Conservation (phyloP, 2,329 filamentous ascomycete genomes). For the Xylariaceae sp. region DNA sequence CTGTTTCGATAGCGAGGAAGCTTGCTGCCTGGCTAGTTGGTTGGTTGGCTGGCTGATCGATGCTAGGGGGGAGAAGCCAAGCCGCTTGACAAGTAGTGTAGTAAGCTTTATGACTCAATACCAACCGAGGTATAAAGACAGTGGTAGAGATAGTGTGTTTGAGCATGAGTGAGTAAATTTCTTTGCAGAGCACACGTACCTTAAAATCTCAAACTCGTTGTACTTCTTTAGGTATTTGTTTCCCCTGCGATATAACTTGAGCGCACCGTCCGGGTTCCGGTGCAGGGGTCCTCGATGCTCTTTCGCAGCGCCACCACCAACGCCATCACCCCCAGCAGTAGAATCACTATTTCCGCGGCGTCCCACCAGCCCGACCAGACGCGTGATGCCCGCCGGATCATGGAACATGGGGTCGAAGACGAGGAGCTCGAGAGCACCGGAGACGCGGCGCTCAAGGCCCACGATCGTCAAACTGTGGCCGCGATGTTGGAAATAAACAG, state of each 20-base stretch:
- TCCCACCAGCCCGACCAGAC: slow-evolving; percentile 54
- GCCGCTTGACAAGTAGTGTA: too few species aligned
- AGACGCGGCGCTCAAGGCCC: slow-evolving; percentile 73
- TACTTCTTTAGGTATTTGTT: slow-evolving; percentile 71
- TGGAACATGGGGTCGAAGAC: slow-evolving; percentile 89
- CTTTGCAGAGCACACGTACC: slow-evolving; percentile 58
- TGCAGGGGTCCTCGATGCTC: slow-evolving; percentile 35
- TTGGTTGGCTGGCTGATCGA: neutral
- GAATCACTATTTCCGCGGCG: too few species aligned
- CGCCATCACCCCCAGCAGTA: too few species aligned
- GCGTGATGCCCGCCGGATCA: slow-evolving; percentile 67
- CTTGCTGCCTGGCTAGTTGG: neutral
- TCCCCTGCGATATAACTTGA: slow-evolving; percentile 77
- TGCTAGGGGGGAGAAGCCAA: neutral
- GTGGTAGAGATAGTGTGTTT: too few species aligned
- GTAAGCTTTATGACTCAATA: too few species aligned
- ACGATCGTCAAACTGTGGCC: slow-evolving; percentile 91
- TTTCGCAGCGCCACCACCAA: neutral
- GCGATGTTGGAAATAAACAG: slow-evolving; percentile 88
- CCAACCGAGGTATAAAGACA: too few species aligned
- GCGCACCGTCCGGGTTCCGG: slow-evolving; percentile 56
- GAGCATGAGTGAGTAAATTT: too few species aligned
- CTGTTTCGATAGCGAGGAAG: slow-evolving; percentile 1
- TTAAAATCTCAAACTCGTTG: slow-evolving; percentile 79
- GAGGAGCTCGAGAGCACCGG: slow-evolving; percentile 72